These are phyloP conservation scores for Phytophthora tubulina DNA, from an alignment of 352 stramenopile species.

Conservation along the genomic window DNA sequence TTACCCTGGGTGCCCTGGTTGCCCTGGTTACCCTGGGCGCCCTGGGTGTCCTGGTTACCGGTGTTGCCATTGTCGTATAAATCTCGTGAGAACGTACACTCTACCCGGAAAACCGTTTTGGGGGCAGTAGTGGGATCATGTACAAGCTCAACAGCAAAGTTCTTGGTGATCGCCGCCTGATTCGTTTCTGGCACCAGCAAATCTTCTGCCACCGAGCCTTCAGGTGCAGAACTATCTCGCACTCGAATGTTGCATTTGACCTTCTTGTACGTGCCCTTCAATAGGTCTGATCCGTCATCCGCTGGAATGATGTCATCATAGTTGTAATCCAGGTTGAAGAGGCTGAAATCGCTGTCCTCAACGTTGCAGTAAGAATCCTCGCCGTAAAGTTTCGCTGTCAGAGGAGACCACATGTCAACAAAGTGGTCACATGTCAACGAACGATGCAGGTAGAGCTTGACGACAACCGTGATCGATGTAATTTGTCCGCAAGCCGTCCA, in stretches of 20 bases:
- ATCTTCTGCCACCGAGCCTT: neutral
- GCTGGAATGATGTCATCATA: conserved; percentile 7
- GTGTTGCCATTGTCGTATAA: conserved; percentile 4
- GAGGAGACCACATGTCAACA: conserved; percentile 3
- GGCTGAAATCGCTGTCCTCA: conserved; percentile 32
- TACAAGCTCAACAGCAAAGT: conserved; percentile 63
- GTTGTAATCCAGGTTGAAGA: conserved; percentile 27
- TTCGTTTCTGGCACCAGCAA: neutral
- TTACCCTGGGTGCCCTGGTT: neutral
- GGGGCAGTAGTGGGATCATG: conserved; percentile 44
- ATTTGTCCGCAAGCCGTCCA: conserved; percentile 59
- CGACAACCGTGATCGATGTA: conserved; percentile 36
- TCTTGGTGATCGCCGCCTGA: conserved; percentile 7
- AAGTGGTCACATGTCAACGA: conserved; percentile 24
- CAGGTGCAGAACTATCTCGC: neutral
- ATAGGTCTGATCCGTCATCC: neutral
- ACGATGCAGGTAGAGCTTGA: conserved; percentile 53
- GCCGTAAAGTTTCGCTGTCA: neutral
- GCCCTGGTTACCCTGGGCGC: neutral
- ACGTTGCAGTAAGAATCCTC: conserved; percentile 23
- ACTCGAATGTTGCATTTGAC: conserved; percentile 17
- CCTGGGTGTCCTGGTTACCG: too few species aligned
- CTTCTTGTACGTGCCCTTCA: conserved; percentile 5
- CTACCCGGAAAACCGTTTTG: conserved; percentile 43
- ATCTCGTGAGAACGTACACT: conserved; percentile 51